A percentile compares a stretch with the other conserved stretches of the same genome.
Evolutionary conservation across 1,139 yeast genomes (phyloP).

Genomic region (Debaryomyces sp.): DNA sequence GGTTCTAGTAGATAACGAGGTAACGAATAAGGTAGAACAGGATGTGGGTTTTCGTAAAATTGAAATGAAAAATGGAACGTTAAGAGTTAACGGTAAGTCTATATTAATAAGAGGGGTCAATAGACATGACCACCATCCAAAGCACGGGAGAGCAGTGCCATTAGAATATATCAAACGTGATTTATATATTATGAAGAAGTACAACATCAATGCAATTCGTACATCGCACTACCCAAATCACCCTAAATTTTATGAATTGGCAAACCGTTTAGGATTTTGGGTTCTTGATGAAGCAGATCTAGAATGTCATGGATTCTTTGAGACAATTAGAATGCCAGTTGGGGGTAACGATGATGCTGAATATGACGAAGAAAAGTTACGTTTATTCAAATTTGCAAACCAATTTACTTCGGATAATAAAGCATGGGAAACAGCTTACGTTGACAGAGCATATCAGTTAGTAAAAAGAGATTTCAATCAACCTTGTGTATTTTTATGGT

Average conservation of each 20-base stretch:
- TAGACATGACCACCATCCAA: slow-evolving; percentile 35
- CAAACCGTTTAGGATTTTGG: slow-evolving; percentile 31
- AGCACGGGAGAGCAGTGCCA: slow-evolving; percentile 33
- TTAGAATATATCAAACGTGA: slow-evolving; percentile 29
- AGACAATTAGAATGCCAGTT: slow-evolving; percentile 16
- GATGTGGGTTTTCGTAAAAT: slow-evolving; percentile 33
- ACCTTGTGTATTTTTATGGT: slow-evolving; percentile 36
- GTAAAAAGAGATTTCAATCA: slow-evolving; percentile 34
- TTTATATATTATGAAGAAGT: slow-evolving; percentile 30
- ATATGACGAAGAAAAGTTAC: slow-evolving; percentile 11
- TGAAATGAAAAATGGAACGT: slow-evolving; percentile 25
- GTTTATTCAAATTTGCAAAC: slow-evolving; percentile 13
- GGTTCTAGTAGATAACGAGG: slow-evolving; percentile 12
- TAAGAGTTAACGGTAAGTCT: slow-evolving; percentile 29
- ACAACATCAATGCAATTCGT: slow-evolving; percentile 36
- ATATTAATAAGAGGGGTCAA: slow-evolving; percentile 32
- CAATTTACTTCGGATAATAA: slow-evolving; percentile 29
- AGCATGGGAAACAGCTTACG: slow-evolving; percentile 31
- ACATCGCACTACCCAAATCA: slow-evolving; percentile 36
- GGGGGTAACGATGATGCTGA: slow-evolving; percentile 14
- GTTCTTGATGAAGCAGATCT: slow-evolving; percentile 40
- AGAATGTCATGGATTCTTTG: slow-evolving; percentile 37
- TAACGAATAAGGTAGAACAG: slow-evolving; percentile 19
- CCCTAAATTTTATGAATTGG: slow-evolving; percentile 18
- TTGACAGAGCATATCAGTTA: slow-evolving; percentile 31